These are phyloP conservation scores for Parietichytrium sp. DNA, from an alignment of 108 stramenopile species.

Conservation along the genomic window DNA sequence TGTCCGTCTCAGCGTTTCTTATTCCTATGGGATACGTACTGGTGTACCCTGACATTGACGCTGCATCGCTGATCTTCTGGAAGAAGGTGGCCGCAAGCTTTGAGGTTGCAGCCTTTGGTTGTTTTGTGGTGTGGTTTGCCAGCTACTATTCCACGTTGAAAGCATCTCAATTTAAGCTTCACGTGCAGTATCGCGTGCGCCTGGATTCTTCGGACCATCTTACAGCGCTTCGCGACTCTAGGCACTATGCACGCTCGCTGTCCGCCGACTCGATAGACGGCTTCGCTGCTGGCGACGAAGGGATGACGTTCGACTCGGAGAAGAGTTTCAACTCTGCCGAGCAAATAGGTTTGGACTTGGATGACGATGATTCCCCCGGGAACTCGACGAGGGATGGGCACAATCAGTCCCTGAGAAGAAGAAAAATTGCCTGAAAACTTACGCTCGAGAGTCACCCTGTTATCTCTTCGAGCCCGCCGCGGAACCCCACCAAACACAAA, in stretches of 20 bases:
- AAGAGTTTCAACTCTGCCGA: too few relatives aligned
- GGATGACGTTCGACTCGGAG: too few relatives aligned
- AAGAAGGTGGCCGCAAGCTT: slow-evolving; percentile 12
- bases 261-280: slow-evolving; percentile 3
- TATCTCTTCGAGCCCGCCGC: too few relatives aligned
- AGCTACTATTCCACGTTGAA: slow-evolving; percentile 18
- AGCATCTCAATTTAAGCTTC: background rate
- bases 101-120: slow-evolving; percentile 15
- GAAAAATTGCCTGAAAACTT: too few relatives aligned
- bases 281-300: too few relatives aligned
- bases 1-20: background rate
- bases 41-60: background rate
- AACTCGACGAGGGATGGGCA: too few relatives aligned
- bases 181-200: slow-evolving; percentile 16
- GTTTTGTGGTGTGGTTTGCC: slow-evolving; percentile 35
- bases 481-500: too few relatives aligned
- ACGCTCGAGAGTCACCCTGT: too few relatives aligned
- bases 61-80: too few relatives aligned
- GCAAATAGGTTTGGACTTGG: too few relatives aligned
- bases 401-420: too few relatives aligned
- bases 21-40: background rate
- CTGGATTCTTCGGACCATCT: slow-evolving; percentile 20
- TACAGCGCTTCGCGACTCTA: background rate
- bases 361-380: too few relatives aligned
- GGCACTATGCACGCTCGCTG: background rate